Base-by-base conservation (phyloP, 2,329 filamentous ascomycete species). In the Aspergillus nomiae region DNA sequence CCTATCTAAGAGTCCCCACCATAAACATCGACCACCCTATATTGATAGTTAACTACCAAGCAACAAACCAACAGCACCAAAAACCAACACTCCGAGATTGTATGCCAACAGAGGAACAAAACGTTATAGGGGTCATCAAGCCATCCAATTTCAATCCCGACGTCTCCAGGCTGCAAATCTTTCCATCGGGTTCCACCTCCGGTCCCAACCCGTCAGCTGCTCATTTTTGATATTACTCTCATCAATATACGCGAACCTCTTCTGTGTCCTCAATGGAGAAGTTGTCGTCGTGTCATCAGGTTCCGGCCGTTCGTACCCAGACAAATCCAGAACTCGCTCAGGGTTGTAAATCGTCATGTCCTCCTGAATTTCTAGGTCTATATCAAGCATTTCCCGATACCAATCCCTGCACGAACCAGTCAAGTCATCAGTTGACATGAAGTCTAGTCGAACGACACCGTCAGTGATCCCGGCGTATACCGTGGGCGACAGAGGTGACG, bases 391-490 rank as follows among this genome's bases (percentile, higher is more conserved):
- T 6, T 70, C 63, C 11, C 72, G 66, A 48, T 76, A 77, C 78
- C 78, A 80, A 12, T 69, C 60, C 21, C 69, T 64, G 28, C 64
- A 56, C 3, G 72, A 65, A 6, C 74, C 73, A 4, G 70, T 68
- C 24, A 80, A 60, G 58, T 82, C 80, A 62, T 82, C 80, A 2
- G 78, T 81, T 0, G 77, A 79, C 2, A 74, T 73, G 64, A 82
- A 80, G 61, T 82, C 80, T 3, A 83, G 71, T 10, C 78, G 77
- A 28, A 81, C 64, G 6, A 82, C 71, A 28, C 77, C 76, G 43
- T 80, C 76, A 36, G 78, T 76, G 16, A 82, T 70, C 2, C 81
- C 81, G 12, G 78, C 76, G 63, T 81, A 83, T n/a, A 82, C 67
- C 4, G 80, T 81, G 28, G 78, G 75, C 0, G 81, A 83, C 36